Percentiles rank a stretch among this genome's conserved stretches.
Evolutionary conservation across 805 yeast species (phyloP).

Genomic region (Saturnispora quitensis): DNA sequence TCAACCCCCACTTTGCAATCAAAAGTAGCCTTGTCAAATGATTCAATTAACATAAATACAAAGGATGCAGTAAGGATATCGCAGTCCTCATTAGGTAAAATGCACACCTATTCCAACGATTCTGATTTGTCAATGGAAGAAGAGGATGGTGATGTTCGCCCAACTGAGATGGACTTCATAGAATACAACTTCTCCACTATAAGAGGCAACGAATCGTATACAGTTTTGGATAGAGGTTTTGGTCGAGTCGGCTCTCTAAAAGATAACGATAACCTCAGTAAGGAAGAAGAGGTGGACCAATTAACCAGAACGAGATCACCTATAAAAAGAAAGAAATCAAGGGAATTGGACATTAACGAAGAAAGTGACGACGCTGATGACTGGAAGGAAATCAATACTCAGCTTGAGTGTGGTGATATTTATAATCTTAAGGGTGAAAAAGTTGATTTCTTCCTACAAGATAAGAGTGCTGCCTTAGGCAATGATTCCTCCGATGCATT

Average conservation of each 20-base stretch:
- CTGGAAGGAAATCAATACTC: conserved; percentile 86
- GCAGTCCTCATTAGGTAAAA: not conserved
- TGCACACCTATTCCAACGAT: not conserved
- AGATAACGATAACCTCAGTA: not conserved
- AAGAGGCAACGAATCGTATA: conserved; percentile 14
- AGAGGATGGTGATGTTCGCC: not conserved
- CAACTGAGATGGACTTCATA: conserved; percentile 19
- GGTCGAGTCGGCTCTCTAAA: conserved; percentile 8
- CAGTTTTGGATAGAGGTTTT: conserved; percentile 15
- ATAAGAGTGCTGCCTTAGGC: conserved; percentile 17
- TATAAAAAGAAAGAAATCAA: not conserved
- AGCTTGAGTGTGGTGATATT: conserved; percentile 57
- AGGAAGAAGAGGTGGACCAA: not conserved
- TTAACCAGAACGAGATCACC: not conserved
- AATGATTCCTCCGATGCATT: conserved; percentile 5
- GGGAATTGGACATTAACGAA: conserved; percentile 11
- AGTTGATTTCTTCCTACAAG: conserved; percentile 32
- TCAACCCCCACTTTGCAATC: not conserved
- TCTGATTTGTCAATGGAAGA: conserved; percentile 3
- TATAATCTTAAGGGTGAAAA: conserved; percentile 74
- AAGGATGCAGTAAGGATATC: not conserved
- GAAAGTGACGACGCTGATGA: conserved; percentile 35
- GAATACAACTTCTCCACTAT: conserved; percentile 18
- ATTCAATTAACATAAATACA: not conserved
- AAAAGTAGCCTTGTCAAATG: not conserved